Evolutionary conservation across 1,284 basidiomycete genomes (phyloP), one percentile per base, ranked within the genome.

Genomic region (Ustilago vetiveriae): DNA sequence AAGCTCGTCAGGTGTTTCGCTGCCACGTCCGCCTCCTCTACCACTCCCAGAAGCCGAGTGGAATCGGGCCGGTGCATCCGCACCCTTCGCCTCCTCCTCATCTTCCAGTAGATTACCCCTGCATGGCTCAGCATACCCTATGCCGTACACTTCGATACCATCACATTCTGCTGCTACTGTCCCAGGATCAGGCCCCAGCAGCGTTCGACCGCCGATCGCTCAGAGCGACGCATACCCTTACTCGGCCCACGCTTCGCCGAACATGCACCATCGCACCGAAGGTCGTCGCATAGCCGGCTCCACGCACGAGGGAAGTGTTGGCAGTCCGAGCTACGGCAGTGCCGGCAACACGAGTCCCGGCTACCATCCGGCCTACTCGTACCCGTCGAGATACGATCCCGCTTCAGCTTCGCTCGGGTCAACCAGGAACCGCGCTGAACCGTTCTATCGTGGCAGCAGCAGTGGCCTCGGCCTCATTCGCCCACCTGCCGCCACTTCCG

Each of bases 401-500:
- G 49, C 54, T 14, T 53, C 49, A 0, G 36, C 54, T 16, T 44
- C 50, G 6, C 47, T 53, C 30, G 37, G 41, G 1, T 26, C 46
- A 8, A 13, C 30, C 19, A 65, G 43, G 29, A 54, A 43, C 3
- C 62, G 58, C 32, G 30, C 41, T 11, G 60, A 69, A 29, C 58
- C 59, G 1, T 59, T 69, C 49, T 69, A 64, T 19, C 66, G 60
- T 9, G 66, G 59, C 22, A 59, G 55, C 48, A 69, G 55, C 32
- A 69, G 66, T 38, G 66, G 66, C 3, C 52, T 59, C 6, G 60
- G 60, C 36, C 55, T 69, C 33, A 48, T 69, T 13, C 59, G 66
- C 30, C 58, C 65, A 23, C 50, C 58, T 1, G 36, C 46, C 16
- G 57, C 51, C 11, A 30, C 47, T 2, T n/a, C 47, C 1, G 57